Conservation (phyloP, 805 yeast species). For the Candida endomychidarum region DNA sequence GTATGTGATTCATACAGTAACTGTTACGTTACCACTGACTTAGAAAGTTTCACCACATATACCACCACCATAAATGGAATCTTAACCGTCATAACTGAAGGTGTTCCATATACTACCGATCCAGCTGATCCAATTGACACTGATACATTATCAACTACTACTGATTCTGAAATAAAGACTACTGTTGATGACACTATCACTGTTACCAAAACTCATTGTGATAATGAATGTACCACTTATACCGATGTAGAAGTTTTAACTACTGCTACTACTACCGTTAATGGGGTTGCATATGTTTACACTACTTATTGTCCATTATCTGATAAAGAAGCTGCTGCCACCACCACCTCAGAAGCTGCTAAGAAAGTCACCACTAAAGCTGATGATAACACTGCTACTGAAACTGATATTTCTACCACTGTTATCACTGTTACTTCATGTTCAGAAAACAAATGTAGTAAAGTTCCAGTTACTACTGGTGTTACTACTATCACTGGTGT, state of each 20-base stretch:
- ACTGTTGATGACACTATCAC: constrained; percentile 15
- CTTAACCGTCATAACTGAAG: constrained; percentile 38
- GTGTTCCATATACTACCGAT: constrained; percentile 22
- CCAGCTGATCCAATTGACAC: constrained; percentile 9
- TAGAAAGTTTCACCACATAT: constrained; percentile 30
- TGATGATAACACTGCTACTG: constrained; percentile 15
- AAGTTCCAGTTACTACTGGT: constrained; percentile 34
- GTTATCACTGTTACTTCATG: constrained; percentile 41
- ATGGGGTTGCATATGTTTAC: constrained; percentile 35
- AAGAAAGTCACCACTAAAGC: constrained; percentile 5
- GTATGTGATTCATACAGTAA: constrained; percentile 28
- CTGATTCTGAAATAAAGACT: constrained; percentile 13
- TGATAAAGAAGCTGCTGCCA: constrained; percentile 9
- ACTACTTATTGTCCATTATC: constrained; percentile 36
- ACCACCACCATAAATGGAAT: constrained; percentile 40
- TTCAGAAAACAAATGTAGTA: constrained; percentile 29
- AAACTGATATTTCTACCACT: constrained; percentile 23
- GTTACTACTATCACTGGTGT: constrained; percentile 22
- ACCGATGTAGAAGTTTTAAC: constrained; percentile 21
- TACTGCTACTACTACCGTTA: constrained; percentile 30
- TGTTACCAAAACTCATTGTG: constrained; percentile 18
- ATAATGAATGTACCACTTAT: constrained; percentile 14
- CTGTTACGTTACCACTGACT: constrained; percentile 37
- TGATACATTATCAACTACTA: constrained; percentile 17
- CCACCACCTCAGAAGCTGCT: constrained; percentile 8